Evolutionary conservation across 2,329 filamentous ascomycete genomes (phyloP), one percentile per base, ranked within the genome.

Genomic region (Penicillium brasilianum): DNA sequence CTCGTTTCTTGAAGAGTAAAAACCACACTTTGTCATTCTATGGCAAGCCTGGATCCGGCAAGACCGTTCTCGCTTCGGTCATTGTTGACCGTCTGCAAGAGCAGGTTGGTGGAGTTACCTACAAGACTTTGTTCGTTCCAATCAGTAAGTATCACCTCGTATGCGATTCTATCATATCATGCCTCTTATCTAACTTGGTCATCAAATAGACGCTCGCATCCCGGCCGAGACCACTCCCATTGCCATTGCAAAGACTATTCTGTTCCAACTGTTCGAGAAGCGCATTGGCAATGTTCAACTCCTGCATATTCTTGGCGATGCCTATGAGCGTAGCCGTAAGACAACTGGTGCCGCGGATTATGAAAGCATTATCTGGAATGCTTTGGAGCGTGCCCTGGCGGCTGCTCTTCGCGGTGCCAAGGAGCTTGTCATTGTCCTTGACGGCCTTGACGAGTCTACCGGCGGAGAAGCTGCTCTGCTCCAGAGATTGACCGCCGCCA

Each of bases 1-100:
- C 75, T n/a, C 77, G 78, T 10, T 86, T 86, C 60, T 64, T 81
- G 36, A 81, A 82, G 54, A 78, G 79, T 44, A 67, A 77, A 0
- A 73, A 83, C 32, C 74, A 76, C 14, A 74, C 78, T 2, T 69
- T 86, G 34, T 66, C 80, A 22, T 76, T 86, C 43, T 80, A 77
- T 25, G 77, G 77, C 20, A 69, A 73, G 49, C 66, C 76, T 9
- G 77, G 77, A 6, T 76, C 76, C 3, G 77, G 77, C 32, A 80
- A 78, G 66, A 75, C 75, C 1, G 71, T 79, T 2, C 55, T 77
- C 22, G 72, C 77, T 7, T 76, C 76, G 0, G 76, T 79, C 9
- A 76, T 80, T 51, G 68, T 74, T 10, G 77, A 80, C 44, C 71
- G 74, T 55, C 66, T 80, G 20, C 77, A 79, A 59, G 70, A 77